These are phyloP conservation scores for Chlorella vulgaris DNA, from an alignment of 139 green algal genomes.

Conservation along the genomic window DNA sequence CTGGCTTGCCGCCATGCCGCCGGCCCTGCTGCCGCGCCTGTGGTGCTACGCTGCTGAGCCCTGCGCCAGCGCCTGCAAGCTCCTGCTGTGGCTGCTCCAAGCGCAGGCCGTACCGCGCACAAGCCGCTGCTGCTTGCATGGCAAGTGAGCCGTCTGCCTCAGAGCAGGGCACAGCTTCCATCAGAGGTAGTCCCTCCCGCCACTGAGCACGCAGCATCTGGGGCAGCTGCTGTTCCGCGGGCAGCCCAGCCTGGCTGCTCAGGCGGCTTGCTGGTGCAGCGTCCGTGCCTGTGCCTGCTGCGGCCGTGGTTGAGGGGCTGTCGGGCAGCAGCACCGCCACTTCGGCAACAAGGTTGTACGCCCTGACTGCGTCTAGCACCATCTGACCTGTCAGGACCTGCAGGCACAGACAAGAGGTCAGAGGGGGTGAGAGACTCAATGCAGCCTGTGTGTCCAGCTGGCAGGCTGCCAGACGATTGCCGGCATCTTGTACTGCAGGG, in stretches of 20 bases:
- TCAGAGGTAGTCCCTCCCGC: constrained; percentile 9
- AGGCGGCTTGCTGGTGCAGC: not conserved
- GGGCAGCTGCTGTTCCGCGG: not conserved
- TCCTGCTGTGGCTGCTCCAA: not conserved
- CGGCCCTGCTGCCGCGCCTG: not conserved
- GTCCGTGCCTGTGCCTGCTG: constrained; percentile 12
- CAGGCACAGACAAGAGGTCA: not conserved
- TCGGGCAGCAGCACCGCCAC: constrained; percentile 52
- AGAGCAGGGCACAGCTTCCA: constrained; percentile 16
- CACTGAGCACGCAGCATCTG: constrained; percentile 45
- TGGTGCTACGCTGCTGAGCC: not conserved
- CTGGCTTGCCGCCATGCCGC: not conserved
- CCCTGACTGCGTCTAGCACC: constrained; percentile 40
- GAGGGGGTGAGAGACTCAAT: not conserved
- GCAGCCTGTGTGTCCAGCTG: not conserved
- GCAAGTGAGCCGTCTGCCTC: not conserved
- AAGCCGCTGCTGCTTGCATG: not conserved
- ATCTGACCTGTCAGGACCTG: constrained; percentile 56
- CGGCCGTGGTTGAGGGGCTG: too few species aligned
- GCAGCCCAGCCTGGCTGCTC: not conserved
- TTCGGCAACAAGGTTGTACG: constrained; percentile 57
- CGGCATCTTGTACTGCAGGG: too few species aligned
- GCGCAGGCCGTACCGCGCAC: not conserved
- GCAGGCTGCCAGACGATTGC: not conserved
- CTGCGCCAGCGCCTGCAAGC: not conserved